A percentile compares a stretch with the other conserved stretches of the same genome.
phyloP scores from a whole-genome alignment of 1,284 basidiomycete genomes.

The Amylostereum areolatum region DNA sequence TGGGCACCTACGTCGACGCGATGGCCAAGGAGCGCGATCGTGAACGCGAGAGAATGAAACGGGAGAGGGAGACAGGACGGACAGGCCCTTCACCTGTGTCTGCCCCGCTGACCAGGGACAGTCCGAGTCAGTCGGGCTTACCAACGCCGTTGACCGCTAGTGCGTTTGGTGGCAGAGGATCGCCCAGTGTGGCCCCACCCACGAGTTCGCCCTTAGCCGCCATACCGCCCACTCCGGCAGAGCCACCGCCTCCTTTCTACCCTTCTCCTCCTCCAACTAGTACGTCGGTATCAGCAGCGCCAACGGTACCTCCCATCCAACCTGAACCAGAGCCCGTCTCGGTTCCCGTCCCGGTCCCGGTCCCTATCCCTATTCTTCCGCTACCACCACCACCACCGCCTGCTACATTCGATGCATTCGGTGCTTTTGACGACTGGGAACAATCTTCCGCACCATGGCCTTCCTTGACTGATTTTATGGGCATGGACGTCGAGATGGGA shows the following conservation, averaged over 20 bases:
- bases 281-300: no score
- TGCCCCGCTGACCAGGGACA: no score
- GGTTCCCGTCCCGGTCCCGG: background rate
- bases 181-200: no score
- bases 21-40: conserved; percentile 65
- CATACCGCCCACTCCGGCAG: no score
- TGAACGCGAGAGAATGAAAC: conserved; percentile 63
- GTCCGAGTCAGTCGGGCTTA: no score
- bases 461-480: conserved; percentile 31
- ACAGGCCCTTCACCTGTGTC: background rate
- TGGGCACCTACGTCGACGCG: conserved; percentile 63
- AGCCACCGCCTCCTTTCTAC: background rate
- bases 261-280: background rate
- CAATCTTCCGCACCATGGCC: conserved; percentile 30
- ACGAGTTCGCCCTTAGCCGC: no score
- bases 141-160: no score
- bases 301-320: no score
- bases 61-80: conserved; percentile 42
- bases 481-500: conserved; percentile 38
- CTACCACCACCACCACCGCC: conserved; percentile 15
- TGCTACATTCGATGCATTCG: conserved; percentile 31
- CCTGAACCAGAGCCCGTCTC: background rate
- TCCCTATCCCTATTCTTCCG: background rate
- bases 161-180: no score
- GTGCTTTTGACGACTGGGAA: conserved; percentile 25